Percentiles rank a stretch among this genome's conserved stretches.
Conservation (phyloP, 169 alveolate genomes). For the Cryptosporidium canis region DNA sequence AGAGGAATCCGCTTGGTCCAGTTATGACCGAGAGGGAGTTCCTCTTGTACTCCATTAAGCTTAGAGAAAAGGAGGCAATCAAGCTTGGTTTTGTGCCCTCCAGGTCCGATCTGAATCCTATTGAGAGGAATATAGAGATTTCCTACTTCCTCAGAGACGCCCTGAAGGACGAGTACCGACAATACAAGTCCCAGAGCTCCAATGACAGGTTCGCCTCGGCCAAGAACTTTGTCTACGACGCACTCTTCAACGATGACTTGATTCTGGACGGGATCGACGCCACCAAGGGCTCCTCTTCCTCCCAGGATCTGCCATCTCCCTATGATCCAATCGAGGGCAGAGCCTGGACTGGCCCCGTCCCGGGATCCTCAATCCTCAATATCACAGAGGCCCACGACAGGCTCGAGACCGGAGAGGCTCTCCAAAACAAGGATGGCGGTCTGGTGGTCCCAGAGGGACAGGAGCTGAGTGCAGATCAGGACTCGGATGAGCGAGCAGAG, state of each 20-base stretch:
- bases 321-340: slow-evolving; percentile 57
- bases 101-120: neutral
- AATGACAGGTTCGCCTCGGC: neutral
- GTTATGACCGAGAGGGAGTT: slow-evolving; percentile 50
- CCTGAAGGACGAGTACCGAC: neutral
- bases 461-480: neutral
- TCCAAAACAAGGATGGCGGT: neutral
- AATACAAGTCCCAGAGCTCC: slow-evolving; percentile 8
- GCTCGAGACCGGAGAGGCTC: neutral
- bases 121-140: neutral
- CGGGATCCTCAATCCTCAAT: neutral
- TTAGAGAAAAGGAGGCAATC: slow-evolving; percentile 21
- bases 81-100: neutral
- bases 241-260: slow-evolving; percentile 14
- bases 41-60: neutral
- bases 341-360: neutral
- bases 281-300: neutral
- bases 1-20: slow-evolving; percentile 69
- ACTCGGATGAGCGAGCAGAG: neutral
- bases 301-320: neutral
- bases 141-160: slow-evolving; percentile 17
- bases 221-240: slow-evolving; percentile 23
- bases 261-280: neutral
- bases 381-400: neutral
- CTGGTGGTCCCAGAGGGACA: neutral